These are phyloP conservation scores for Dendrobium chrysotoxum DNA, from an alignment of 106 monocot genomes.

Conservation along the genomic window DNA sequence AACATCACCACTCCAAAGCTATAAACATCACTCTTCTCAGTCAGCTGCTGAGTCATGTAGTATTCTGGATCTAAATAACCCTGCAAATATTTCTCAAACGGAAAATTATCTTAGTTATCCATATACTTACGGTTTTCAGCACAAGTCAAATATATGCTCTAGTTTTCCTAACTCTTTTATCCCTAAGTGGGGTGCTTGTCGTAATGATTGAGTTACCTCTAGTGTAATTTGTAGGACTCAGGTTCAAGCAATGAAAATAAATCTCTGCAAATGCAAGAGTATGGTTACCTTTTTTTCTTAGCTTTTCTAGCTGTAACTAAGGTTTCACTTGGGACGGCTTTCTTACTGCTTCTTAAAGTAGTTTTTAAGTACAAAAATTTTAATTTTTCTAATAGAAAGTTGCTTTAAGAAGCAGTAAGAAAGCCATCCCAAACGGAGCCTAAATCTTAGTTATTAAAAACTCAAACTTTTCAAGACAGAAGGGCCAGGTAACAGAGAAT, in stretches of 20 bases:
- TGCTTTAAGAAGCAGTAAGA: no score
- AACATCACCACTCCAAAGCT: constrained; percentile 71
- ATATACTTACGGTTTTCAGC: not conserved
- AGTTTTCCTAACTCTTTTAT: not conserved
- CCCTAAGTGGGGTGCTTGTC: not conserved
- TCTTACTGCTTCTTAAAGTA: no score
- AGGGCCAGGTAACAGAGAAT: not conserved
- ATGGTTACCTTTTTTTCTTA: not conserved
- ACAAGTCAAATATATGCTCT: not conserved
- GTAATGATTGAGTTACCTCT: not conserved
- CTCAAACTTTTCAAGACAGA: not conserved
- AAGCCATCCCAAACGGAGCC: not conserved
- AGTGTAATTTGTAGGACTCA: not conserved
- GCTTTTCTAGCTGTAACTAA: no score
- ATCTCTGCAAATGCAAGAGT: not conserved
- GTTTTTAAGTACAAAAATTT: no score
- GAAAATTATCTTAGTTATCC: not conserved
- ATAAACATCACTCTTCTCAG: constrained; percentile 72
- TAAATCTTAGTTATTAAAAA: constrained; percentile 2
- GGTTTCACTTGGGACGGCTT: no score
- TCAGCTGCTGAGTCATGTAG: constrained; percentile 69
- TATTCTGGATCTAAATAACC: constrained; percentile 74
- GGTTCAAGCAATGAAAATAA: not conserved
- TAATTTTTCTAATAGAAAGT: no score
- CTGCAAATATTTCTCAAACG: constrained; percentile 16